Evolutionary conservation across 1,139 yeast genomes (phyloP), one percentile per base, ranked within the genome.

Genomic region (Suhomyces choctaworum): DNA sequence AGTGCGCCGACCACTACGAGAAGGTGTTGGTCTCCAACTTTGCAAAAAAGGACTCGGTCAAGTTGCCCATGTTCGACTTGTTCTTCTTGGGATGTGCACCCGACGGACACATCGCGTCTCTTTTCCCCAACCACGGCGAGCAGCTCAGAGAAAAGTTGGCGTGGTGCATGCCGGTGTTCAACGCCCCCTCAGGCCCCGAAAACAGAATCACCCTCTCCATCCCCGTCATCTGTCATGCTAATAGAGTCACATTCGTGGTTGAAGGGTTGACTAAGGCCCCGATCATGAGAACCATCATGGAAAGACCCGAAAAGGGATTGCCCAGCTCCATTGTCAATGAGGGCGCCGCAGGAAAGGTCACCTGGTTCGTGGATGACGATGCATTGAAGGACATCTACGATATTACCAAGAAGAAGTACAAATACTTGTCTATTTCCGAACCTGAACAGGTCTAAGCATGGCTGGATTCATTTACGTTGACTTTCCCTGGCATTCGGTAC

Each of bases 291-390:
- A 86, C 84, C 5, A 92, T 92, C 40, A 87, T 92, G 92, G 97
- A 92, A 65, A 78, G 97, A 54, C 97, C 97, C 4, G 98, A 92
- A 55, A 89, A 89, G 65, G 97, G 96, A 1, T 74, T 92, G 46
- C 98, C 98, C 16, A 85, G 95, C 43, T 82, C 95, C 42, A 82
- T 92, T 39, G 97, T 92, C 43, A 90, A 90, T 58, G 97, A 89
- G 62, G 88, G 89, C 22, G 96, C 97, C 16, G 96, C 96, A 2
- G 97, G 97, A 21, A 85, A 85, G 64, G 96, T 92, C 7, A 79
- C 92, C 12, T 92, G 98, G 98, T 92, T 92, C 68, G 97, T 92
- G 29, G 98, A 92, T 62, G 88, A 88, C 53, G 97, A 86, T 50
- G 97, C 98, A 6, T 76, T 92, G 50, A 80, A 82, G 40, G 97